Conservation (phyloP, 2,329 filamentous ascomycete species). For the Exserohilum rostratum region DNA sequence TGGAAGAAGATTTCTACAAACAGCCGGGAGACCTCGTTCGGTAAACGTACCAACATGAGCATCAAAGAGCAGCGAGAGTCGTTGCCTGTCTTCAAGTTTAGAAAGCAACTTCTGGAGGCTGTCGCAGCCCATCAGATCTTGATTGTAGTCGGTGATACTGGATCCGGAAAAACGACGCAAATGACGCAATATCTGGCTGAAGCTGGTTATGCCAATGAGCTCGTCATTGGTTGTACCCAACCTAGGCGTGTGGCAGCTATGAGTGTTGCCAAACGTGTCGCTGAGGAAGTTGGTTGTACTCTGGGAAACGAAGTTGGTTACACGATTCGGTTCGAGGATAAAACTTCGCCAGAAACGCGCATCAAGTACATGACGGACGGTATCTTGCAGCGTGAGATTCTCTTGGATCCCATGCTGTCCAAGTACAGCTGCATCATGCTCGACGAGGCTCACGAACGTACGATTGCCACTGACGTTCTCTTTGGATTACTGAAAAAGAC, state of each 20-base stretch:
- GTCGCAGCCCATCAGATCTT: slow-evolving; percentile 86
- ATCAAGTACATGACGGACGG: slow-evolving; percentile 99
- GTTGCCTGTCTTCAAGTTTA: slow-evolving; percentile 87
- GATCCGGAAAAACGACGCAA: slow-evolving; percentile 96
- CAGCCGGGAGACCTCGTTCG: slow-evolving; percentile 79
- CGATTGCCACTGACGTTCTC: slow-evolving; percentile 93
- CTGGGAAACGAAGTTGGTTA: slow-evolving; percentile 96
- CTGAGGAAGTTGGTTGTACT: slow-evolving; percentile 91
- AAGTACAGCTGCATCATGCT: slow-evolving; percentile 98
- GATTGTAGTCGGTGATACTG: slow-evolving; percentile 96
- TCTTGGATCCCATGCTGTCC: slow-evolving; percentile 90
- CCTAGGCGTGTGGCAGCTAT: slow-evolving; percentile 97
- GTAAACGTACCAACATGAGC: slow-evolving; percentile 85
- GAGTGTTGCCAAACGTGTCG: slow-evolving; percentile 97
- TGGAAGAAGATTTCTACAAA: slow-evolving; percentile 87
- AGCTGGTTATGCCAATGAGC: slow-evolving; percentile 83
- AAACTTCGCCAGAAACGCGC: slow-evolving; percentile 83
- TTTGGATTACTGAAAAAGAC: slow-evolving; percentile 97
- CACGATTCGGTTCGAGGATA: slow-evolving; percentile 98
- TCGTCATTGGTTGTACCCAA: slow-evolving; percentile 95
- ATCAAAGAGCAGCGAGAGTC: slow-evolving; percentile 95
- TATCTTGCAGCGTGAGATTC: slow-evolving; percentile 95
- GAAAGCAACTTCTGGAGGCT: slow-evolving; percentile 84
- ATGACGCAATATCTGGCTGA: slow-evolving; percentile 94
- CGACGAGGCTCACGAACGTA: slow-evolving; percentile 97